Percentiles rank a stretch among this genome's conserved stretches.
Evolutionary conservation across 768 basidiomycete species (phyloP).

Genomic region (Russula sp.): DNA sequence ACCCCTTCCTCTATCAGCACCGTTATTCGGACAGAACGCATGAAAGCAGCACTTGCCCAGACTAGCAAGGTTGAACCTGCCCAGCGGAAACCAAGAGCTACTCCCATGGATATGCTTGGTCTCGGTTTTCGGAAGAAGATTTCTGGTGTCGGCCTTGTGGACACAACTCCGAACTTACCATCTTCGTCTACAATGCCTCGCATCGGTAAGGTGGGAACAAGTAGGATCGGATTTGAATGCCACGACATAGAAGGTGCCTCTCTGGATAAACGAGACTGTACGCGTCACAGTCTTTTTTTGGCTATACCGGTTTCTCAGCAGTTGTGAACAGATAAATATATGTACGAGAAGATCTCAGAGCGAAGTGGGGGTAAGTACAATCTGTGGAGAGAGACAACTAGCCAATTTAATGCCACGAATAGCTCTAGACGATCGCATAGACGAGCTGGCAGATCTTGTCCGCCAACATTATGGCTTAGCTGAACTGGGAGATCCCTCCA

Average conservation of each 20-base stretch:
- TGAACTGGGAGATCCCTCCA: conserved; percentile 78
- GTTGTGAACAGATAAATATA: conserved; percentile 63
- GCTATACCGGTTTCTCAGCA: conserved; percentile 6
- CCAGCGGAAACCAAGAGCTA: conserved; percentile 1
- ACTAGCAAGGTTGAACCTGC: conserved; percentile 6
- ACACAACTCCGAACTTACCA: neutral
- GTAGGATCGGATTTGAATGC: conserved; percentile 17
- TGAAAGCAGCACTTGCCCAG: conserved; percentile 1
- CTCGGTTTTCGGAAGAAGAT: conserved; percentile 37
- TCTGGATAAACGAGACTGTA: conserved; percentile 54
- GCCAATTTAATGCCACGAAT: conserved; percentile 2
- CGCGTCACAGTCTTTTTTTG: conserved; percentile 33
- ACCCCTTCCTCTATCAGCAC: conserved; percentile 16
- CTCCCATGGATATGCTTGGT: conserved; percentile 27
- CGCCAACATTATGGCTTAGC: conserved; percentile 63
- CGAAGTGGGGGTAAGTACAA: conserved; percentile 66
- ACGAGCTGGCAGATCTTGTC: conserved; percentile 76
- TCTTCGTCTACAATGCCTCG: neutral
- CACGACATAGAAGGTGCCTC: conserved; percentile 22
- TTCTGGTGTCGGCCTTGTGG: conserved; percentile 19
- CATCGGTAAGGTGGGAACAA: conserved; percentile 17
- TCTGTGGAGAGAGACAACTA: neutral
- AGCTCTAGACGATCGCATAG: conserved; percentile 87
- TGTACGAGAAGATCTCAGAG: conserved; percentile 89
- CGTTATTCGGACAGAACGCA: conserved; percentile 19